phyloP scores from a whole-genome alignment of 2,329 filamentous ascomycete genomes.

The Fusarium musae region DNA sequence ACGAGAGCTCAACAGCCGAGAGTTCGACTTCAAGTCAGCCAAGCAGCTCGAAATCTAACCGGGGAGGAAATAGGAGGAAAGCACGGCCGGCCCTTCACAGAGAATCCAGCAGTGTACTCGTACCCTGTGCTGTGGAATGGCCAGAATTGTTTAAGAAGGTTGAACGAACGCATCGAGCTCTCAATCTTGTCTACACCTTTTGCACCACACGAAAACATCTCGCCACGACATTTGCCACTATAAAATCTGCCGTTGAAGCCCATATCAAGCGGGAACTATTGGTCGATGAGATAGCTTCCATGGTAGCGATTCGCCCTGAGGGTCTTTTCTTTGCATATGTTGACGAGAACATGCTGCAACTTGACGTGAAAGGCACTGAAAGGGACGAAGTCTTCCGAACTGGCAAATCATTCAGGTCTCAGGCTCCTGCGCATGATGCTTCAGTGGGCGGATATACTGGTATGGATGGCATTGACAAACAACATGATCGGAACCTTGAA shows the following conservation, averaged over 20 bases:
- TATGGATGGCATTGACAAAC: constrained; percentile 53
- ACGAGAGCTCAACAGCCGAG: constrained; percentile 3
- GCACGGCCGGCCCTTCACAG: constrained; percentile 27
- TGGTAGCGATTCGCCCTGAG: constrained; percentile 80
- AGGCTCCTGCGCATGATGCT: constrained; percentile 63
- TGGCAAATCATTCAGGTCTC: constrained; percentile 58
- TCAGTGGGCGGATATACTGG: constrained; percentile 68
- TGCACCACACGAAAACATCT: constrained; percentile 93
- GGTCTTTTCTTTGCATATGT: constrained; percentile 88
- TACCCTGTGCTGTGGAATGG: constrained; percentile 66
- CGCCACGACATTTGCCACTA: constrained; percentile 89
- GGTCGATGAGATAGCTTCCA: constrained; percentile 83
- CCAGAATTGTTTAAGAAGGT: constrained; percentile 78
- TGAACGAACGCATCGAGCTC: constrained; percentile 80
- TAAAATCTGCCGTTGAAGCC: constrained; percentile 84
- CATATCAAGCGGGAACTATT: constrained; percentile 78
- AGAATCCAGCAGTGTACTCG: constrained; percentile 31
- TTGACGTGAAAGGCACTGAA: constrained; percentile 78
- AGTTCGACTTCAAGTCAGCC: constrained; percentile 19
- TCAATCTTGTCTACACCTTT: constrained; percentile 95
- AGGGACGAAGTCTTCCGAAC: constrained; percentile 71
- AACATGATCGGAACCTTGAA: constrained; percentile 11
- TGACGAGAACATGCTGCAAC: constrained; percentile 83
- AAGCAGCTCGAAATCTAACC: constrained; percentile 8
- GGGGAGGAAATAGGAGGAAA: constrained; percentile 4